Conservation (phyloP, 441 rosid genomes). For the Breynia disticha region DNA sequence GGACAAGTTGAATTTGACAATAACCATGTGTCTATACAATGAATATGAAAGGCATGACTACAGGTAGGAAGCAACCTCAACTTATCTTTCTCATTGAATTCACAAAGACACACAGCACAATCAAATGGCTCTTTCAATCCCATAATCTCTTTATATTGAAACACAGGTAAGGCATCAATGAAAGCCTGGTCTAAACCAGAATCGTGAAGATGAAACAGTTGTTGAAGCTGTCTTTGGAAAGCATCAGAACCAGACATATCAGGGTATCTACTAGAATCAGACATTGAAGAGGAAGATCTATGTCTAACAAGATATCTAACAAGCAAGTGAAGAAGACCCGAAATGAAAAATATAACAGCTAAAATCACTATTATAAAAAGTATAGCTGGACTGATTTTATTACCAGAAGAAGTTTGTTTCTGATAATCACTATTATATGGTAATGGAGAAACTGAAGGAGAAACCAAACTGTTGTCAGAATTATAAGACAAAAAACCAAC, state of each 20-base stretch:
- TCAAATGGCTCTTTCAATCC: constrained; percentile 58
- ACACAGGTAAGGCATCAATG: constrained; percentile 56
- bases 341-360: constrained; percentile 56
- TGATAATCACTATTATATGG: constrained; percentile 27
- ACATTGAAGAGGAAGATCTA: constrained; percentile 38
- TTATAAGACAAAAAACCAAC: constrained; percentile 25
- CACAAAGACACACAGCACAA: constrained; percentile 65
- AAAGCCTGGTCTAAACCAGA: constrained; percentile 57
- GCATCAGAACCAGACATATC: constrained; percentile 32
- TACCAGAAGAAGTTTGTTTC: constrained; percentile 44
- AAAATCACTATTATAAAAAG: constrained; percentile 51
- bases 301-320: constrained; percentile 49
- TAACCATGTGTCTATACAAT: constrained; percentile 68
- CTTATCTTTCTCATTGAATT: constrained; percentile 41
- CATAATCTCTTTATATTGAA: constrained; percentile 37
- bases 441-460: constrained; percentile 26
- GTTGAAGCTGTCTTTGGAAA: constrained; percentile 58
- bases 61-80: constrained; percentile 57
- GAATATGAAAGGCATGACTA: constrained; percentile 62
- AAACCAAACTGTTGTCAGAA: neutral
- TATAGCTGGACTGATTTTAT: constrained; percentile 51
- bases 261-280: constrained; percentile 35
- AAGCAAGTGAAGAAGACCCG: constrained; percentile 68
- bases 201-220: constrained; percentile 56
- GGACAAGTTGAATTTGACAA: constrained; percentile 71